Percentiles rank a stretch among this genome's conserved stretches.
These are phyloP conservation scores for Solanum ossicruentum DNA, from an alignment of 257 asterid genomes.

Conservation along the genomic window DNA sequence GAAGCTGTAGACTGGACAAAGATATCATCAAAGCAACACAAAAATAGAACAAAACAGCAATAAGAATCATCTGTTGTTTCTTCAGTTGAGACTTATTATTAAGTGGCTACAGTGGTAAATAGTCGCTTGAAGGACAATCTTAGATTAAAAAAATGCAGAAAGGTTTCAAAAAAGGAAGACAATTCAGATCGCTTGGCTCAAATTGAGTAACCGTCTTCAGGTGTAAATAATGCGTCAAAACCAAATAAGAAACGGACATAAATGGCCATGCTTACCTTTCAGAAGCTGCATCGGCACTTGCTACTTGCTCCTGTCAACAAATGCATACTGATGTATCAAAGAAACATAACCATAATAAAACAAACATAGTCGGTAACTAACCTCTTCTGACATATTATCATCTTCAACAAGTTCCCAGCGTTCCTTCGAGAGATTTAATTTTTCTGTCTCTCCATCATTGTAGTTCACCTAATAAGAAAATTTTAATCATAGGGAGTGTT, in stretches of 20 bases:
- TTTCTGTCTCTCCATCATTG: constrained; percentile 74
- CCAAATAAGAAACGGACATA: neutral
- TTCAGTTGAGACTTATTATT: neutral
- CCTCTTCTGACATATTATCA: constrained; percentile 34
- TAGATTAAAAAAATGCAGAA: neutral
- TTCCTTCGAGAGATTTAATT: constrained; percentile 47
- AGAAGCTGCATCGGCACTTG: constrained; percentile 46
- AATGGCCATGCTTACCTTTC: constrained; percentile 40
- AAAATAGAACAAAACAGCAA: neutral
- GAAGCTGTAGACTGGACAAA: neutral
- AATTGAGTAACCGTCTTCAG: neutral
- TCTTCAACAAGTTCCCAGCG: constrained; percentile 44
- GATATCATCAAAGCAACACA: neutral
- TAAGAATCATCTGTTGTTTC: neutral
- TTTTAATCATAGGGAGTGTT: neutral
- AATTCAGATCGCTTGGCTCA: neutral
- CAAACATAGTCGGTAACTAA: constrained; percentile 14
- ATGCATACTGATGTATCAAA: neutral
- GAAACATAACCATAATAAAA: constrained; percentile 6
- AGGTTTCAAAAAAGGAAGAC: neutral
- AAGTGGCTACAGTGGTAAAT: neutral
- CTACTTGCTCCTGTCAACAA: constrained; percentile 41
- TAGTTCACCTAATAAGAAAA: constrained; percentile 41
- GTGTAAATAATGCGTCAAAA: neutral
- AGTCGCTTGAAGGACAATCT: neutral